Evolutionary conservation across 1,284 basidiomycete genomes (phyloP).

Genomic region (Caloboletus inedulis): DNA sequence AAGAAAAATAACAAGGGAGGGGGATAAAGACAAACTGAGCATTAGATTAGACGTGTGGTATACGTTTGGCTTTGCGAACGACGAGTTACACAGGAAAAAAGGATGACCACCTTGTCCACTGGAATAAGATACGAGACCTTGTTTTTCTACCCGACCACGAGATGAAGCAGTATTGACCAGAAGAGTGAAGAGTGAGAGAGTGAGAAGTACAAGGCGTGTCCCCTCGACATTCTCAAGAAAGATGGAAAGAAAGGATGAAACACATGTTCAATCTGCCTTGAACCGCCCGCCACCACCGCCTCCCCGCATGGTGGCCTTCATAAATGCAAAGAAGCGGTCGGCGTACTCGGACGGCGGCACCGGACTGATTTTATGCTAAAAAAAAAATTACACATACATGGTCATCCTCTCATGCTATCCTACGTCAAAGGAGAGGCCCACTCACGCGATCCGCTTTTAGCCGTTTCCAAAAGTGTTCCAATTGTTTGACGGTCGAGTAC

Average conservation of each 20-base stretch:
- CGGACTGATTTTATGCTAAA: constrained; percentile 89
- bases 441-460: constrained; percentile 81
- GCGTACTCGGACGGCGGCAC: constrained; percentile 84
- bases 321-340: constrained; percentile 83
- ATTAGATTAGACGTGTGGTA: constrained; percentile 23
- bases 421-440: constrained; percentile 16
- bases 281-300: constrained; percentile 69
- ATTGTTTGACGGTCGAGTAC: constrained; percentile 74
- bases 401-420: background rate
- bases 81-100: constrained; percentile 2
- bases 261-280: constrained; percentile 41
- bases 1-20: background rate
- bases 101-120: constrained; percentile 5
- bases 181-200: constrained; percentile 1
- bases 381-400: constrained; percentile 7
- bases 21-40: background rate
- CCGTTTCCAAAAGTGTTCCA: constrained; percentile 93
- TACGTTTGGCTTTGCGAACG: constrained; percentile 14
- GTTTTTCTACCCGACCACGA: background rate
- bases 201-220: constrained; percentile 6
- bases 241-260: background rate
- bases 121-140: background rate
- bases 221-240: constrained; percentile 7
- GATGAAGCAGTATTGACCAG: constrained; percentile 20
- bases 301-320: constrained; percentile 83